These are phyloP conservation scores for Wickerhamiella slavikovae DNA, from an alignment of 805 yeast species.

Conservation along the genomic window DNA sequence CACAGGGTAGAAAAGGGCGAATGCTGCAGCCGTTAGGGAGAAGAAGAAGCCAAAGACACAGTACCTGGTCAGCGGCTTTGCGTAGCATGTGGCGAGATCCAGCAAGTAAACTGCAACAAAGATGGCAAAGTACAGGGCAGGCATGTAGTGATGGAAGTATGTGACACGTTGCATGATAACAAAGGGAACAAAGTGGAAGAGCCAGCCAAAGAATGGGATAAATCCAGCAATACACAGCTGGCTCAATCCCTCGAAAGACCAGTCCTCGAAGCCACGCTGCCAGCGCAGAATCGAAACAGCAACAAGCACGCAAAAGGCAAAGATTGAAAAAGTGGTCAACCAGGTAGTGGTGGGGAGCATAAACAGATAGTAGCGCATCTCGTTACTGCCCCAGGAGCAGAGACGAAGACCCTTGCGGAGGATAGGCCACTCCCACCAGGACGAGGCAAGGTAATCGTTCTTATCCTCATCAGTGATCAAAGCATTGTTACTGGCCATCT, in stretches of 20 bases:
- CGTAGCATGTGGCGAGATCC: slow-evolving; percentile 25
- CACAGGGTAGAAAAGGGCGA: slow-evolving; percentile 42
- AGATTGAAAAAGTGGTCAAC: slow-evolving; percentile 26
- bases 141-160: slow-evolving; percentile 89
- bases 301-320: slow-evolving; percentile 21
- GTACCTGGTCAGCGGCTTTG: slow-evolving; percentile 10
- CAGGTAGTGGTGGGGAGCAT: slow-evolving; percentile 47
- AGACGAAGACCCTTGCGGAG: slow-evolving; percentile 48
- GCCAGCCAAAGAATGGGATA: slow-evolving; percentile 82
- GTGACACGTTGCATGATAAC: slow-evolving; percentile 90
- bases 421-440: slow-evolving; percentile 76
- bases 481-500: slow-evolving; percentile 73
- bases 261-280: slow-evolving; percentile 47
- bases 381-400: slow-evolving; percentile 46
- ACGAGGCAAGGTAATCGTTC: slow-evolving; percentile 47
- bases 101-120: slow-evolving; percentile 45
- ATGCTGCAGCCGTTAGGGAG: slow-evolving; percentile 32
- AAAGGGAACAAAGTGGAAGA: slow-evolving; percentile 73
- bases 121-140: slow-evolving; percentile 88
- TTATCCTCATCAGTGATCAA: slow-evolving; percentile 58
- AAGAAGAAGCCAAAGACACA: slow-evolving; percentile 28
- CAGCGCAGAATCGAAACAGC: slow-evolving; percentile 27
- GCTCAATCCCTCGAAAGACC: slow-evolving; percentile 24
- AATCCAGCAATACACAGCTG: slow-evolving; percentile 41
- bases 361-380: slow-evolving; percentile 40